Base-by-base conservation (phyloP, 306 rosid species). In the Quercus alba region DNA sequence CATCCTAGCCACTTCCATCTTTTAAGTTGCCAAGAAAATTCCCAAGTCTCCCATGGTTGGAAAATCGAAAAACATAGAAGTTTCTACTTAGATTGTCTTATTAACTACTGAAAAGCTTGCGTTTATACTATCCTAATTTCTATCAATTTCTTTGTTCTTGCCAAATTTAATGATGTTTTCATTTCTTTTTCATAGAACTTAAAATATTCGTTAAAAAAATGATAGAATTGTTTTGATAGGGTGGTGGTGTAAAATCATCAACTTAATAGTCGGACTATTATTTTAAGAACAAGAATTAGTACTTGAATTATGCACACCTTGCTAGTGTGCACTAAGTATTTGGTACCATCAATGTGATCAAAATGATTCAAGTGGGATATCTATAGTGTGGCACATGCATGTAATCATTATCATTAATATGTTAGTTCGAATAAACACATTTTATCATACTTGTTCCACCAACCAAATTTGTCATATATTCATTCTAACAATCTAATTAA, bases 11-110 rank as follows among this genome's bases (percentile, higher is more conserved):
- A 77, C 9, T 66, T 11, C 69, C 88, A 56, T 89, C 91, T 1
- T 67, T 80, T 33, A 86, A 62, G 75, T 83, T 83, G 15, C 73
- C 78, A 1, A 33, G 59, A 70, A 81, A 28, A 61, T 26, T 8
- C 82, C 82, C 0, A 63, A 64, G 56, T 79, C 80, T 18, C 77
- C 82, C 81, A 85, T 62, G 11, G 77, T 33, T 3, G 97, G 91
- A 56, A 84, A 83, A 78, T 93, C 94, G 0, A 93, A 44, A 5
- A 94, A 86, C 94, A 90, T 82, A 28, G 89, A 89, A 1, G 93
- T 95, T 77, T 94, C 97, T 1, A 81, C 79, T 94, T 94, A 94
- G 2, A 93, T 78, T 0, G 94, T 81, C 20, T 94, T 93, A 46
- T 91, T 91, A 2, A 91, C 83, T 57, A 68, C 78, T 0, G 89